Base-by-base conservation (phyloP, 2,329 filamentous ascomycete species). In the Talaromyces marneffei region DNA sequence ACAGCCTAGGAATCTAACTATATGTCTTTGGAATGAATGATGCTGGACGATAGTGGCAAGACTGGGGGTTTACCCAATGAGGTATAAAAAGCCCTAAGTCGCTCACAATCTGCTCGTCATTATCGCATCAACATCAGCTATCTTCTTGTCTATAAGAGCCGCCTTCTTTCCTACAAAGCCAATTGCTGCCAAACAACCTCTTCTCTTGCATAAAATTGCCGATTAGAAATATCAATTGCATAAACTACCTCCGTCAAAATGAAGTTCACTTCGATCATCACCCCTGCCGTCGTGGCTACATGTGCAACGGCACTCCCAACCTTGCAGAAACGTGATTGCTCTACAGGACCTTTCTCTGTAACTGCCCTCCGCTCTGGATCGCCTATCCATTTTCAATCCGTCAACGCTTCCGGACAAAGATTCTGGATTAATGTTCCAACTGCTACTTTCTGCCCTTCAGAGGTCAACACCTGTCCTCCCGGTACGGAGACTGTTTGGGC, bases 351-450 rank as follows among this genome's bases (percentile, higher is more conserved):
- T 65, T 82, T 81, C 67, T 69, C 67, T 59, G 75, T 81, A 67
- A 77, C 79, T 64, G 70, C 77, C 69, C 63, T 72, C 54, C 78
- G 77, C 67, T 79, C 77, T 31, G 79, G 70, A 25, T 81, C 79
- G 1, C 78, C 78, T 39, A 77, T 85, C 67, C 80, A 85, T 70
- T 71, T 78, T 20, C 68, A 72, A 14, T 65, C 72, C 14, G 68
- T 85, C 63, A 78, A 79, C 46, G 82, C 83, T 37, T 72, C 73
- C n/a, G 77, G 77, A 39, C 69, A 72, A 33, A 75, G 75, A 52
- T 83, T 85, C 74, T 83, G 72, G 66, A 72, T 85, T 35, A 82
- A 81, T 25, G 77, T 77, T 16, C 60, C 71, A 1, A 74, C 82
- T 2, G 66, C 75, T 2, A 75, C 78, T 52, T 84, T 80, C 73